These are phyloP conservation scores for Nicotiana tomentosiformis DNA, from an alignment of 257 asterid genomes.

Conservation along the genomic window DNA sequence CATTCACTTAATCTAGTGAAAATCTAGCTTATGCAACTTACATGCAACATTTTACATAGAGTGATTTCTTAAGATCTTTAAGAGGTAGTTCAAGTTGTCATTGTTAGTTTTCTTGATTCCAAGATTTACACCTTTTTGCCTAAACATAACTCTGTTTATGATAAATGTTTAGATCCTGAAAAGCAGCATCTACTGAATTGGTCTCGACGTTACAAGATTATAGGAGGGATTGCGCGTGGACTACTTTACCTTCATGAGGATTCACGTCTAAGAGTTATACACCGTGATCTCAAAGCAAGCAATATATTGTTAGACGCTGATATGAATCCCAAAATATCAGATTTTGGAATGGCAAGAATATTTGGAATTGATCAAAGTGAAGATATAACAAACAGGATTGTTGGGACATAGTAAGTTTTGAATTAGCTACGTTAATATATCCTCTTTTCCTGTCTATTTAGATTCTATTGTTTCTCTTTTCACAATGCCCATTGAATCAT, in stretches of 20 bases:
- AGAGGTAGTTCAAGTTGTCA: neutral
- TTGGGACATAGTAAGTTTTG: slow-evolving; percentile 21
- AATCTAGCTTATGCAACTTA: neutral
- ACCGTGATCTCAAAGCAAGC: slow-evolving; percentile 26
- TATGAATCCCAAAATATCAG: slow-evolving; percentile 28
- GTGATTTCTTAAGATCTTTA: neutral
- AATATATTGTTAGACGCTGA: slow-evolving; percentile 18
- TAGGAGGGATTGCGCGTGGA: slow-evolving; percentile 19
- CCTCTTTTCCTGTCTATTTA: neutral
- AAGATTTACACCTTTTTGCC: neutral
- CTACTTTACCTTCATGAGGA: slow-evolving; percentile 29
- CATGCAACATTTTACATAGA: neutral
- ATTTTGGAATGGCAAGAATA: slow-evolving; percentile 23
- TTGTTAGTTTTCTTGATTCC: neutral
- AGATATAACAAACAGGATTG: slow-evolving; percentile 16
- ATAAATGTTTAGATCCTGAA: slow-evolving; percentile 3
- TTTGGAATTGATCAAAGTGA: slow-evolving; percentile 12
- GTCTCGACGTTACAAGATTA: slow-evolving; percentile 23
- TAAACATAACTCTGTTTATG: neutral
- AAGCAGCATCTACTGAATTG: slow-evolving; percentile 14
- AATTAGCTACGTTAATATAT: no score
- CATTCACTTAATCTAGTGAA: neutral
- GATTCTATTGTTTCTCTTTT: no score
- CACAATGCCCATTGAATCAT: neutral
- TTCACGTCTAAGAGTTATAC: slow-evolving; percentile 20